Conservation (phyloP, 257 asterid genomes). For the Thymus quinquecostatus region DNA sequence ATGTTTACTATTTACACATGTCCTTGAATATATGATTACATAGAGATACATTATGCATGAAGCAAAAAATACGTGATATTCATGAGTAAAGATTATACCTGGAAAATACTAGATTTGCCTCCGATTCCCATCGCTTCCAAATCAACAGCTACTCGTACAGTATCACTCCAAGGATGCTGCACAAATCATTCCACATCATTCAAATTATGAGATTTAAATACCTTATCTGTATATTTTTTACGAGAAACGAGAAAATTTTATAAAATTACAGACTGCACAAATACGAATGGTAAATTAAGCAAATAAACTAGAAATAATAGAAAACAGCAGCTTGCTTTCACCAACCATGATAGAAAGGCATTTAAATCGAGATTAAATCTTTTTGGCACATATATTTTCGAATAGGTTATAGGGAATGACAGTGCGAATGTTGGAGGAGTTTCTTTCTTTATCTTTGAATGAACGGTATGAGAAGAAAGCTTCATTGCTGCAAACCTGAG, state of each 20-base stretch:
- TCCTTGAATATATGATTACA: background rate
- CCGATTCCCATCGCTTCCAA: constrained; percentile 99
- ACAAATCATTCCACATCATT: constrained; percentile 27
- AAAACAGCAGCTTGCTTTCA: too few species aligned
- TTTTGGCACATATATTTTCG: too few species aligned
- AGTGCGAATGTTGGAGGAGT: constrained; percentile 2
- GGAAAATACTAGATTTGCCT: constrained; percentile 90
- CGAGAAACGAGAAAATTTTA: too few species aligned
- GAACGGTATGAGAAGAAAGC: background rate
- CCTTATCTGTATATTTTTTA: background rate
- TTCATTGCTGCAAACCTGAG: constrained; percentile 68
- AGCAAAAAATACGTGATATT: constrained; percentile 13
- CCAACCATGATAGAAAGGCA: too few species aligned
- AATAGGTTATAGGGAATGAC: constrained; percentile 11
- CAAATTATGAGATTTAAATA: constrained; percentile 25
- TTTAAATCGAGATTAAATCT: too few species aligned
- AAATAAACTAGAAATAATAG: too few species aligned
- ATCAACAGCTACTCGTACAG: constrained; percentile 79
- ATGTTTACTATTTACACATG: background rate
- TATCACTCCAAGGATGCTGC: constrained; percentile 99
- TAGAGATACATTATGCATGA: constrained; percentile 10
- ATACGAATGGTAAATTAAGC: too few species aligned
- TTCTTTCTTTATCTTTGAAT: background rate
- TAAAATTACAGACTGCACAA: too few species aligned
- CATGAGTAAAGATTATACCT: constrained; percentile 52